Evolutionary conservation across 2,329 filamentous ascomycete genomes (phyloP), one percentile per base, ranked within the genome.

Genomic region (Calonectria fujianensis): DNA sequence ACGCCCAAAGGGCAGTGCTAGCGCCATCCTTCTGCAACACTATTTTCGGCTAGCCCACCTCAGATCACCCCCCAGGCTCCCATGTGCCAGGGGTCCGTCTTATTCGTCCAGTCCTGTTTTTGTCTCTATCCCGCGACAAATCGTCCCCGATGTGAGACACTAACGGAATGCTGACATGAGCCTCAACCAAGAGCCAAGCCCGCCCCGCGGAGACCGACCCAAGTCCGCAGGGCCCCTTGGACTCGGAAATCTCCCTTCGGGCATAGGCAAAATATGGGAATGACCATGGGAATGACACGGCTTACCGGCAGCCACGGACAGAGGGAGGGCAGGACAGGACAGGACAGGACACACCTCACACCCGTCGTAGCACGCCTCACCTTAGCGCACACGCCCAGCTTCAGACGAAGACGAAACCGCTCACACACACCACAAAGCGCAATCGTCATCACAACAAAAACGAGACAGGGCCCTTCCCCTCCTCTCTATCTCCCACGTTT

Each of bases 401-500:
- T 50, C 41, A 29, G 64, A 67, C 32, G 64, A 52, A 67, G 48
- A 67, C 45, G 20, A 41, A 72, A 68, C 32, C 32, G 4, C 57
- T 63, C 9, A 29, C 20, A 24, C 37, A 16, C 37, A 13, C 32
- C 32, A 29, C 27, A 13, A 16, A 6, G 52, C 29, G 31, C 31
- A 31, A 63, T 63, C 57, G 57, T 73, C 69, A 65, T 69, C 54
- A 77, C 50, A 51, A 29, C 14, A 67, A 20, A 50, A 45, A 24
- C 39, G 37, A 61, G 37, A 50, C 48, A 61, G 50, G 27, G 48
- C 64, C 64, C 63, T 54, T 37, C 29, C 35, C 20, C 51, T 31
- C 45, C 45, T 24, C 57, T 50, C 24, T 59, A 48, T 61, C 50
- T 45, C 64, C 50, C 63, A 73, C 72, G 70, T 79, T 80, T 78